Evolutionary conservation across 176 grass and related monocot genomes (phyloP).

Genomic region (Oryza longistaminata): DNA sequence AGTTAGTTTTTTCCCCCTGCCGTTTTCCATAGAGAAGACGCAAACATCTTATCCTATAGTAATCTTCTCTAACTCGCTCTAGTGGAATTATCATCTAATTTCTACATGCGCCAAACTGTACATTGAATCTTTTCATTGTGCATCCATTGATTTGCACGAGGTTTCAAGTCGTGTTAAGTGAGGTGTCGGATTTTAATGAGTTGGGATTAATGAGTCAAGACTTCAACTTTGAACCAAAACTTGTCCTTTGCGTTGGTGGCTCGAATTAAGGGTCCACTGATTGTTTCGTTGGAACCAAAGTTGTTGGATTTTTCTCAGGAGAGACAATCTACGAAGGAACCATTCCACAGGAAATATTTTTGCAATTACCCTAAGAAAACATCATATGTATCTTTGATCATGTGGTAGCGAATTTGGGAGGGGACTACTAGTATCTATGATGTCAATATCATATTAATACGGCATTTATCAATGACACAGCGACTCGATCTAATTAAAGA

Average conservation of each 20-base stretch:
- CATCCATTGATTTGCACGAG: not conserved
- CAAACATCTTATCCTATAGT: not conserved
- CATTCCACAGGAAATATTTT: not conserved
- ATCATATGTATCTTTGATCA: not conserved
- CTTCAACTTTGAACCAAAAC: slow-evolving; percentile 3
- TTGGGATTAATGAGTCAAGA: not conserved
- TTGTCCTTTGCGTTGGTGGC: slow-evolving; percentile 11
- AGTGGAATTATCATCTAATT: not conserved
- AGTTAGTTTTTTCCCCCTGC: not conserved
- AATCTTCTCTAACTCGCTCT: not conserved
- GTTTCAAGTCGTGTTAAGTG: not conserved
- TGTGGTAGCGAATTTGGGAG: not conserved
- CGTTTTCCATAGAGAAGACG: not conserved
- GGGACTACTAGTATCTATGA: not conserved
- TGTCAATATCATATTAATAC: not conserved
- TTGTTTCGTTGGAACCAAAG: slow-evolving; percentile 12
- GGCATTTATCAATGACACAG: not conserved
- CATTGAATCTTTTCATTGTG: slow-evolving; percentile 1
- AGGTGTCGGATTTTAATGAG: slow-evolving; percentile 40
- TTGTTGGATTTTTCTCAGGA: slow-evolving; percentile 23
- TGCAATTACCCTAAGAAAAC: not conserved
- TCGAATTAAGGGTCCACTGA: not conserved
- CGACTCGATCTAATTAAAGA: not conserved
- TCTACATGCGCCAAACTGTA: not conserved
- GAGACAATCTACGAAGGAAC: slow-evolving; percentile 11